Percentiles rank a stretch among this genome's conserved stretches.
Evolutionary conservation across 2,329 filamentous ascomycete genomes (phyloP).

Genomic region (Teratosphaeria epicoccoides): DNA sequence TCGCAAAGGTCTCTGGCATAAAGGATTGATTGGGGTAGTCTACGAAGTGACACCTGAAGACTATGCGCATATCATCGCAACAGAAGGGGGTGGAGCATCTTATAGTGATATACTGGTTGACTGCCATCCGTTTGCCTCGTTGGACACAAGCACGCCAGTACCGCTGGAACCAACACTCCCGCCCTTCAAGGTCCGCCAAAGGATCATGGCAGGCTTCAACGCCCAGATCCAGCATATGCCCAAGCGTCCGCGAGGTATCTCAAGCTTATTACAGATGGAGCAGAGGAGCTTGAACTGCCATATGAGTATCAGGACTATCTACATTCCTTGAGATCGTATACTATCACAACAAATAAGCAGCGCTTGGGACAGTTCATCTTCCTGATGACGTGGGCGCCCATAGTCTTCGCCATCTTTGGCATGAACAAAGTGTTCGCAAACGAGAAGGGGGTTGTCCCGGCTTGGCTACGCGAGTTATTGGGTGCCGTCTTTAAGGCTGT

Average conservation of each 20-base stretch:
- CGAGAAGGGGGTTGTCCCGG: slow-evolving; percentile 55
- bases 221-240: slow-evolving; percentile 60
- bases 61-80: slow-evolving; percentile 76
- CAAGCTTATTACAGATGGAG: slow-evolving; percentile 67
- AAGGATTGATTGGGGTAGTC: slow-evolving; percentile 81
- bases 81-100: slow-evolving; percentile 75
- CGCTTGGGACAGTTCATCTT: slow-evolving; percentile 54
- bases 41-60: slow-evolving; percentile 84
- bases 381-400: slow-evolving; percentile 47
- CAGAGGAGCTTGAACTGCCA: slow-evolving; percentile 69
- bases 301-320: slow-evolving; percentile 68
- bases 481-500: slow-evolving; percentile 45
- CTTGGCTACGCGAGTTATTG: slow-evolving; percentile 50
- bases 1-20: slow-evolving; percentile 50
- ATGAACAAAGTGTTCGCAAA: slow-evolving; percentile 46
- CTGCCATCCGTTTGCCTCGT: slow-evolving; percentile 59
- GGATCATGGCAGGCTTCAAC: slow-evolving; percentile 37
- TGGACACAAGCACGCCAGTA: slow-evolving; percentile 42
- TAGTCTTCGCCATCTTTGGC: slow-evolving; percentile 45
- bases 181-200: slow-evolving; percentile 53
- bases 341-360: slow-evolving; percentile 56
- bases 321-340: slow-evolving; percentile 57
- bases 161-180: slow-evolving; percentile 52
- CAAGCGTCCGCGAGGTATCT: slow-evolving; percentile 79
- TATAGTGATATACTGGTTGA: slow-evolving; percentile 76